Conservation (phyloP, 768 basidiomycete species). For the Russula earlei region DNA sequence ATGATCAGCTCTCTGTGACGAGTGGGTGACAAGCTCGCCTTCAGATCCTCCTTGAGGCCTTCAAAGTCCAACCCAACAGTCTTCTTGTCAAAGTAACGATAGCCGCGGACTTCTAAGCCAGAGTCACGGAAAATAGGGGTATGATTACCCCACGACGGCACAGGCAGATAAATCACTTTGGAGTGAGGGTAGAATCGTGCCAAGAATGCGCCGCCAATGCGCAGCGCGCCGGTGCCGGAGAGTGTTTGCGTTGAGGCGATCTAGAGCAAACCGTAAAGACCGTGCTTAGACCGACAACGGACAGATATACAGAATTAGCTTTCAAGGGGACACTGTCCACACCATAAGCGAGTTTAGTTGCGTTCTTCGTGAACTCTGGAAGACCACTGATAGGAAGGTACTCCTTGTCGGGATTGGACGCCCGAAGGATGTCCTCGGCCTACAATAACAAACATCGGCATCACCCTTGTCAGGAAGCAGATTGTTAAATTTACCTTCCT, state of each 20-base stretch:
- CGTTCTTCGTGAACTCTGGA: constrained; percentile 73
- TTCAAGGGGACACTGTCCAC: constrained; percentile 63
- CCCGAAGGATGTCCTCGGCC: constrained; percentile 69
- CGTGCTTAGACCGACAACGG: neutral
- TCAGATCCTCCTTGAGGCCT: constrained; percentile 80
- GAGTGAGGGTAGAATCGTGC: constrained; percentile 80
- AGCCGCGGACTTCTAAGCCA: constrained; percentile 84
- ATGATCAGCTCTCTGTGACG: neutral
- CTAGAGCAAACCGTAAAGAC: constrained; percentile 29
- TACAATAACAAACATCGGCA: constrained; percentile 24
- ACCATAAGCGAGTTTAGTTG: constrained; percentile 88
- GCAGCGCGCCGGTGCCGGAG: constrained; percentile 94
- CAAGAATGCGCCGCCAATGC: constrained; percentile 90
- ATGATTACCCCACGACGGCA: constrained; percentile 97
- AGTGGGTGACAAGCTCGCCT: constrained; percentile 38
- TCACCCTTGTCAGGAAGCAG: neutral
- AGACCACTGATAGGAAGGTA: constrained; percentile 95
- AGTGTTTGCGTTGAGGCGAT: constrained; percentile 87
- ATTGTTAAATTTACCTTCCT: constrained; percentile 53
- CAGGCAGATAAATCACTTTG: constrained; percentile 84
- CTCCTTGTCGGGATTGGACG: constrained; percentile 78
- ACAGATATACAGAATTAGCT: constrained; percentile 51
- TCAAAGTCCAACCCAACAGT: constrained; percentile 90
- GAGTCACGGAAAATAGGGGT: constrained; percentile 89
- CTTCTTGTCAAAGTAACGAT: constrained; percentile 89